phyloP scores from a whole-genome alignment of 2,329 filamentous ascomycete species.

The Didymella segeticola region DNA sequence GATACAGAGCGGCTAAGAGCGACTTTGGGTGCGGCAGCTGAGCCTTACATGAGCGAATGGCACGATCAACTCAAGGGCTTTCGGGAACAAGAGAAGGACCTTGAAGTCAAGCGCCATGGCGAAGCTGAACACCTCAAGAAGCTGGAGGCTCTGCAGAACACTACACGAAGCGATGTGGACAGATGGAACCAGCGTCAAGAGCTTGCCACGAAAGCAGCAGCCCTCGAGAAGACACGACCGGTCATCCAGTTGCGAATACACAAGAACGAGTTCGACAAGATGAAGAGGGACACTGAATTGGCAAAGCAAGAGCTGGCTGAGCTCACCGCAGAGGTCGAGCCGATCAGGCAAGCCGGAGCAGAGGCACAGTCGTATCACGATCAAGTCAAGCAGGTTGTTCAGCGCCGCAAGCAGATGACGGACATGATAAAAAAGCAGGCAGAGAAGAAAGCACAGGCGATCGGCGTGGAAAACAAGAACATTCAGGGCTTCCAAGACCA shows the following conservation, averaged over 20 bases:
- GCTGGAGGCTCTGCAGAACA: constrained; percentile 74
- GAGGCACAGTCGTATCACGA: constrained; percentile 72
- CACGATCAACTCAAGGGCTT: constrained; percentile 77
- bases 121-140: constrained; percentile 69
- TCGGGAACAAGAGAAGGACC: constrained; percentile 71
- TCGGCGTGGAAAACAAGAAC: constrained; percentile 45
- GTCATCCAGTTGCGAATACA: constrained; percentile 69
- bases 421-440: constrained; percentile 61
- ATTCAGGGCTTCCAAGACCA: constrained; percentile 54
- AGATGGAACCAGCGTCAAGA: constrained; percentile 77
- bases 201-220: constrained; percentile 67
- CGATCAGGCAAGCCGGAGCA: constrained; percentile 72
- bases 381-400: constrained; percentile 63
- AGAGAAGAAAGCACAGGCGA: constrained; percentile 50
- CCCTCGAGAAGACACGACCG: constrained; percentile 70
- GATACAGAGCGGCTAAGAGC: constrained; percentile 82
- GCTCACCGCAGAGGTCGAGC: constrained; percentile 68
- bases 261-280: constrained; percentile 55
- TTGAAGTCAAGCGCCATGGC: constrained; percentile 64
- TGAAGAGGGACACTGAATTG: constrained; percentile 63
- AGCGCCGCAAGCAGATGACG: constrained; percentile 62
- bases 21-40: constrained; percentile 87
- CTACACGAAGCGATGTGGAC: constrained; percentile 82
- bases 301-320: constrained; percentile 65
- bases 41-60: constrained; percentile 78